Base-by-base conservation (phyloP, 768 basidiomycete species). In the Kwoniella newhampshirensis region DNA sequence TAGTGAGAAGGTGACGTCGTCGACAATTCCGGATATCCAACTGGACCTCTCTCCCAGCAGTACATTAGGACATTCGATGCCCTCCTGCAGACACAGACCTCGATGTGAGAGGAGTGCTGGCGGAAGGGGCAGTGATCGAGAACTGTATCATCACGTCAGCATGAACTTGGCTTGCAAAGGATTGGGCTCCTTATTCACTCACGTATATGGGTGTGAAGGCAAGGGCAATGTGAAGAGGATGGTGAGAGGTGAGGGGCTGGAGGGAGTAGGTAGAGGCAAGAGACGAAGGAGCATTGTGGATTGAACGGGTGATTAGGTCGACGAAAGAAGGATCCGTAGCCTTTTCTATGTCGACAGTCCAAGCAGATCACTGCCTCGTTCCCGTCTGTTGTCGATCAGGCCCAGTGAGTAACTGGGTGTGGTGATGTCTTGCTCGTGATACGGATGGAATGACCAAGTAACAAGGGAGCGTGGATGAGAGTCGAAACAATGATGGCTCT, bases 161-260 rank as follows among this genome's bases (percentile, higher is more conserved):
- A 41, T 30, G 37, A n/a, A 20, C 41, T 44, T 32, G 36, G 46
- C 42, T 37, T 36, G 25, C 17, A 23, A 27, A 25, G 1, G 18
- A 43, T 21, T 11, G 8, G 11, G 40, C 17, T n/a, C 6, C 11
- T 15, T 28, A 28, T n/a, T 11, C 27, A 61, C 65, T 60, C 52
- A 67, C 68, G 71, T 73, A 60, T 75, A 75, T 11, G 75, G 71
- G 48, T 73, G 62, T 15, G 45, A 64, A 1, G 71, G 69, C 4
- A 73, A 51, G 1, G 75, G 73, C 7, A 78, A 69, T 49, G 75
- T 77, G 65, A 78, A 78, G 53, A 78, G 71, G 59, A 78, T 75
- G n/a, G 77, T 78, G 6, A 75, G 69, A 20, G 77, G 77, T 15
- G 65, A 28, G 5, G 73, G 69, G 23, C 70, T 64, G 4, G 55